Percentiles rank a stretch among this genome's conserved stretches.
phyloP scores from a whole-genome alignment of 345 rosid species.

The Eucalyptus shirleyi region DNA sequence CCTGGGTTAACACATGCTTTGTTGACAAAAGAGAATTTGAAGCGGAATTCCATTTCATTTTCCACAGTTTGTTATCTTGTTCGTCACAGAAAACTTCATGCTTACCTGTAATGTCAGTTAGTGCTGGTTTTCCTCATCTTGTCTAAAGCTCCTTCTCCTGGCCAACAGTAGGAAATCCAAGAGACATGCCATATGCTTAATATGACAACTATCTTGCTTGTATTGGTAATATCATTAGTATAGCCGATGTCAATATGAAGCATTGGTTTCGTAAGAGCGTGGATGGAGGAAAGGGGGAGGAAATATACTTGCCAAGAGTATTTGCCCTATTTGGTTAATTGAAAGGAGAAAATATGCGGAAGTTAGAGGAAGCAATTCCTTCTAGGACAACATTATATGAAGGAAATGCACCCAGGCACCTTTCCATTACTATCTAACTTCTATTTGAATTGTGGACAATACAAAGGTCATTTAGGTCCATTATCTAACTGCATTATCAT shows the following conservation, averaged over 20 bases:
- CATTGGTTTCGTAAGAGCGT: not conserved
- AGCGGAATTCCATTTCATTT: not conserved
- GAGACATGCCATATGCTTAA: not conserved
- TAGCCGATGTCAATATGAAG: not conserved
- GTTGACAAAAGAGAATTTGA: not conserved
- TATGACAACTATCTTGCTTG: not conserved
- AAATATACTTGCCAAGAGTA: not conserved
- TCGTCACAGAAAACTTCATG: not conserved
- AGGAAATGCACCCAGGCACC: not conserved
- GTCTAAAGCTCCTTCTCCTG: not conserved
- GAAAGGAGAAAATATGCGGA: not conserved
- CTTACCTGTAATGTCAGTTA: not conserved
- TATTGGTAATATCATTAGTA: not conserved
- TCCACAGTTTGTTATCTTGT: not conserved
- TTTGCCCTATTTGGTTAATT: not conserved
- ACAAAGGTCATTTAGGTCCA: not conserved
- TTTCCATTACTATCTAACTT: not conserved
- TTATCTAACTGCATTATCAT: not conserved
- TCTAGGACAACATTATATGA: not conserved
- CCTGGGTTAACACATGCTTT: not conserved
- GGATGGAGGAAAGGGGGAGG: not conserved
- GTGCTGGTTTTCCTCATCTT: not conserved
- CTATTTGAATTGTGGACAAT: not conserved
- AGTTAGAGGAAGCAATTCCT: not conserved
- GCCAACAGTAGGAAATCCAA: not conserved